Base-by-base conservation (phyloP, 2,329 filamentous ascomycete species). In the Fusarium albidum region DNA sequence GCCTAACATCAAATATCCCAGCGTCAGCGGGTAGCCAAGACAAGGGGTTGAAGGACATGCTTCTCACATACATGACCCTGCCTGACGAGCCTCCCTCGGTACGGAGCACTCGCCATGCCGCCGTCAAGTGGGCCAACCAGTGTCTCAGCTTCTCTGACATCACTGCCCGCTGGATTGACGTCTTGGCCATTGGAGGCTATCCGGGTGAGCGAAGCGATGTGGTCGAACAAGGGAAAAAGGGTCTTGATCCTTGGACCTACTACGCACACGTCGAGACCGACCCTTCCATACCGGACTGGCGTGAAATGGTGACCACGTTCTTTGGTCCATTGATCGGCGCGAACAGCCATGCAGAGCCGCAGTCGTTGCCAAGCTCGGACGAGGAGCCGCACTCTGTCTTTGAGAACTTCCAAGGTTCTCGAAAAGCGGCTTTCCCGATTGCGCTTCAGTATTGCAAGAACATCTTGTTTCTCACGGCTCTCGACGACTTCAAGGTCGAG, bases 51-150 rank as follows among this genome's bases (percentile, higher is more conserved):
- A 78, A 77, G 46, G 65, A 68, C 4, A 79, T 95, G 45, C 79
- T 96, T 9, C 76, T 92, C 9, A 80, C 82, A 25, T 89, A 92
- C 62, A 90, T 92, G 82, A 77, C 76, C 38, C 75, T 83, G 1
- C 65, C 76, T 0, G 79, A 83, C 13, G 75, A 76, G 6, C 65
- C 71, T 3, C 76, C 77, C n/a, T 77, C 83, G 13, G 77, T 87
- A n/a, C 82, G 89, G 61, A 93, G 89, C 65, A 89, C 90, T 28
- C 86, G 91, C 8, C 95, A 93, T 73, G 88, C 91, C 15, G 88
- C 88, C 18, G 87, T 95, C 8, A 90, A 95, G 52, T 97, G 94
- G 80, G 91, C 92, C 10, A 98, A 98, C 69, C 84, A 91, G 43
- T 96, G 92, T 66, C 78, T 99, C 6, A 84, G 89, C 1, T 97